Evolutionary conservation across 306 rosid species (phyloP), one percentile per base, ranked within the genome.

Genomic region (Begonia masoniana): DNA sequence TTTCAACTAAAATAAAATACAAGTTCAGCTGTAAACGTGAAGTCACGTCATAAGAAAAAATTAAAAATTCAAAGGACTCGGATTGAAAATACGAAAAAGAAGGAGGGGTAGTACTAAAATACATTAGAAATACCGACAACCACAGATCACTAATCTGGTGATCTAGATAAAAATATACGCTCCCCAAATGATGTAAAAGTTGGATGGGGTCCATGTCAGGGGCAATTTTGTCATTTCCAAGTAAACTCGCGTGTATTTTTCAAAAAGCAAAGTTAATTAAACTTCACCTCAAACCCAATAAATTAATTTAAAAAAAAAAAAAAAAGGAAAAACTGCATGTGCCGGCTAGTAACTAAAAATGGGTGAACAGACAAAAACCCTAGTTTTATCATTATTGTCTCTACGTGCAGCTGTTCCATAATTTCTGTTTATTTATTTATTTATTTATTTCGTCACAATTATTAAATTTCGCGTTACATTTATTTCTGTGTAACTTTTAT

Each of bases 281-380:
- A 21, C 24, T 21, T 21, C 24, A 2, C 24, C 51, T 51, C 43
- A 21, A 26, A n/a, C 41, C 14, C 16, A 48, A 53, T 39, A 39
- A 12, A 14, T 9, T 10, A 43, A 58, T 24, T 12, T 0, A 50
- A 13, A 59, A 21, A 31, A 31, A 31, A 4, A 7, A 7, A 17
- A 21, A 23, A 2, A 15, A 7, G 59, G 55, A 53, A 7, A 21
- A 19, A n/a, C 52, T 52, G 39, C 31, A 60, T 50, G 64, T 54
- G 64, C 71, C 79, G 78, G 94, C 78, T 56, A 79, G 70, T 80
- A 82, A 79, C 95, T 78, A 76, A 82, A 80, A 76, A 66, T 85
- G 85, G 95, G 83, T 78, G 87, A 76, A 82, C 77, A 76, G 89
- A 85, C 95, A 85, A 85, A 85, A 88, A 31, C 51, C 78, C 77